These are phyloP conservation scores for Zasmidium angulare DNA, from an alignment of 2,329 filamentous ascomycete genomes.

Conservation along the genomic window DNA sequence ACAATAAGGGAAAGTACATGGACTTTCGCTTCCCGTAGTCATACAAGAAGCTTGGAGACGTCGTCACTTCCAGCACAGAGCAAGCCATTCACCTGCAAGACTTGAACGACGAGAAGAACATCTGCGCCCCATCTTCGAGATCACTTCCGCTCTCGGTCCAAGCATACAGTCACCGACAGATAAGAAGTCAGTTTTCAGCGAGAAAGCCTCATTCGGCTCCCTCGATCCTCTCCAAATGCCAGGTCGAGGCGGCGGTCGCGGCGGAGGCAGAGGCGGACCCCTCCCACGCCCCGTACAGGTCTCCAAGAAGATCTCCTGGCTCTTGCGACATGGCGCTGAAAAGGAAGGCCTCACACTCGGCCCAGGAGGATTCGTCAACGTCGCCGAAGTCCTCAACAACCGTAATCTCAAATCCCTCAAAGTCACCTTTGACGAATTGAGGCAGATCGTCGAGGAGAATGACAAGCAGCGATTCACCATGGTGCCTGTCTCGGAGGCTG, in stretches of 20 bases:
- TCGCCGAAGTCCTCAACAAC: slow-evolving; percentile 59
- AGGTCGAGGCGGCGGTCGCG: slow-evolving; percentile 9
- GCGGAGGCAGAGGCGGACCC: slow-evolving; percentile 15
- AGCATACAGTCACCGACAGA: background rate
- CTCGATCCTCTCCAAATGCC: slow-evolving; percentile 1
- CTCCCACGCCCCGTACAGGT: slow-evolving; percentile 31
- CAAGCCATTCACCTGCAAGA: too few species aligned
- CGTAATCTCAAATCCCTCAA: slow-evolving; percentile 65
- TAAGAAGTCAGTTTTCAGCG: background rate
- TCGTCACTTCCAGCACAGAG: too few species aligned
- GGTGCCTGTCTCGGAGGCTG: slow-evolving; percentile 50
- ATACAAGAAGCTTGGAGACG: too few species aligned
- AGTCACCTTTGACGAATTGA: slow-evolving; percentile 73
- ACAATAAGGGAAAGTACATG: too few species aligned
- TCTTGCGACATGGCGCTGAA: slow-evolving; percentile 62
- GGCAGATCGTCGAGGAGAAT: slow-evolving; percentile 67
- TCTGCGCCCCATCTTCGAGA: too few species aligned
- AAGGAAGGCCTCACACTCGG: slow-evolving; percentile 60
- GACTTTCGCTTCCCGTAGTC: background rate
- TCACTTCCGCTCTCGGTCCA: background rate
- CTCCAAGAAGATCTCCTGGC: slow-evolving; percentile 41
- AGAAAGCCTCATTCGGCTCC: too few species aligned
- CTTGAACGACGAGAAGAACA: too few species aligned
- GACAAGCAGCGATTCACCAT: slow-evolving; percentile 91
- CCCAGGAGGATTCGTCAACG: slow-evolving; percentile 60